Conservation (phyloP, 495 filamentous ascomycete species). For the Aspergillus nidulans region DNA sequence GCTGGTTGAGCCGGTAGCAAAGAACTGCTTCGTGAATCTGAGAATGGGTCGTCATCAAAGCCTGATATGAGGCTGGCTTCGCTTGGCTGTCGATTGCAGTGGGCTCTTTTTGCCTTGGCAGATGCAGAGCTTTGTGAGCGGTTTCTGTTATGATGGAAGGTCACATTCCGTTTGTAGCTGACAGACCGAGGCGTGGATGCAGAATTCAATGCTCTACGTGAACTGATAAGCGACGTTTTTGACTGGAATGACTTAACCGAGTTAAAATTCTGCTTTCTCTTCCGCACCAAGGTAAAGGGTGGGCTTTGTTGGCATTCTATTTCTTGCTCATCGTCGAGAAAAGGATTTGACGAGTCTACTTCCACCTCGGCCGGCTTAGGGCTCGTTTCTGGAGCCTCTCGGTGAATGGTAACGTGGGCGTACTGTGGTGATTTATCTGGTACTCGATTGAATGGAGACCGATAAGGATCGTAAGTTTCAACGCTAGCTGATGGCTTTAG, state of each 20-base stretch:
- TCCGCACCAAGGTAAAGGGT: slow-evolving; percentile 32
- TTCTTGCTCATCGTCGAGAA: slow-evolving; percentile 21
- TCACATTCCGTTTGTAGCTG: slow-evolving; percentile 72
- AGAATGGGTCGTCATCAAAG: slow-evolving; percentile 15
- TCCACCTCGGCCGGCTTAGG: slow-evolving; percentile 3
- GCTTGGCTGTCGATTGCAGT: slow-evolving; percentile 22
- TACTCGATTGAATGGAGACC: slow-evolving; percentile 55
- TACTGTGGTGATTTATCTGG: slow-evolving; percentile 38
- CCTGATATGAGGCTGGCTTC: slow-evolving; percentile 27
- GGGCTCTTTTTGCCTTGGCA: slow-evolving; percentile 19
- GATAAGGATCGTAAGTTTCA: slow-evolving; percentile 79
- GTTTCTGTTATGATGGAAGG: slow-evolving; percentile 61
- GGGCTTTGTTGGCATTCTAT: slow-evolving; percentile 21
- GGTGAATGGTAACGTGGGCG: slow-evolving; percentile 66
- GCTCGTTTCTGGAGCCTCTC: slow-evolving; percentile 21
- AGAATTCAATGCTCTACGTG: slow-evolving; percentile 55
- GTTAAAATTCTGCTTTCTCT: slow-evolving; percentile 31
- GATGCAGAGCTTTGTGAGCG: slow-evolving; percentile 37
- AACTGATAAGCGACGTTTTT: slow-evolving; percentile 44
- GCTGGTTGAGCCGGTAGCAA: slow-evolving; percentile 37
- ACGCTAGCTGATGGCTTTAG: slow-evolving; percentile 41
- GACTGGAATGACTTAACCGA: slow-evolving; percentile 41
- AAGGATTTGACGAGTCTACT: slow-evolving; percentile 21
- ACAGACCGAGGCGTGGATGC: slow-evolving; percentile 46
- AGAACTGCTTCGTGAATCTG: slow-evolving; percentile 29